Conservation (phyloP, 805 yeast genomes). For the Candida insectalens region DNA sequence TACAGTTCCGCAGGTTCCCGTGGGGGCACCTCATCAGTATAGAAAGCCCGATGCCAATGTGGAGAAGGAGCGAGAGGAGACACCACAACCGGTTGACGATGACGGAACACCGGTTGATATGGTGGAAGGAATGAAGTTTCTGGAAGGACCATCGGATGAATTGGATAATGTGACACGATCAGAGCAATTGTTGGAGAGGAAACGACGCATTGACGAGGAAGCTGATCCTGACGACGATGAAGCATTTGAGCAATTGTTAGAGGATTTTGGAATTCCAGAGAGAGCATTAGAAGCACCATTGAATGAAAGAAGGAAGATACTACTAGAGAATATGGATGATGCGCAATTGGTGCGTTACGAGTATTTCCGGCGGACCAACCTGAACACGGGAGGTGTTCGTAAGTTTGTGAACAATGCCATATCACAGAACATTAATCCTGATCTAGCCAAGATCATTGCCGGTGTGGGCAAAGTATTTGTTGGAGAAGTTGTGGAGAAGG, state of each 20-base stretch:
- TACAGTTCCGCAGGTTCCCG: no score
- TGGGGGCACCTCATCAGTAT: no score
- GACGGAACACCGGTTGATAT: slow-evolving; percentile 18
- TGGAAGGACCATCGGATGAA: slow-evolving; percentile 16
- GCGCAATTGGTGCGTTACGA: slow-evolving; percentile 84
- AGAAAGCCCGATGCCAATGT: no score
- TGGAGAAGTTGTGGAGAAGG: slow-evolving; percentile 83
- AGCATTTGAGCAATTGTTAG: slow-evolving; percentile 22
- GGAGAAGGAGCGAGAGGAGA: slow-evolving; percentile 1
- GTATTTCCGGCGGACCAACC: slow-evolving; percentile 69
- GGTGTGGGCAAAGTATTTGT: slow-evolving; percentile 83
- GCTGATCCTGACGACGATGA: slow-evolving; percentile 14
- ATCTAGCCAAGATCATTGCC: slow-evolving; percentile 70
- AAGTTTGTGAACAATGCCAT: slow-evolving; percentile 70
- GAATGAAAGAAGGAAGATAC: slow-evolving; percentile 49
- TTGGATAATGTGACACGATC: slow-evolving; percentile 13
- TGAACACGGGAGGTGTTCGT: slow-evolving; percentile 67
- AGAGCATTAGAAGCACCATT: slow-evolving; percentile 28
- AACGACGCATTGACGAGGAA: slow-evolving; percentile 22
- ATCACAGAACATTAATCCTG: slow-evolving; percentile 72
- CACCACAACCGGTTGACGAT: slow-evolving; percentile 2
- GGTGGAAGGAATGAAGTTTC: slow-evolving; percentile 14
- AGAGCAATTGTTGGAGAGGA: slow-evolving; percentile 14
- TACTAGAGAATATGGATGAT: slow-evolving; percentile 66
- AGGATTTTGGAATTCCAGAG: slow-evolving; percentile 22